Evolutionary conservation across 768 basidiomycete species (phyloP).

Genomic region (Strobilomyces dryophilus): DNA sequence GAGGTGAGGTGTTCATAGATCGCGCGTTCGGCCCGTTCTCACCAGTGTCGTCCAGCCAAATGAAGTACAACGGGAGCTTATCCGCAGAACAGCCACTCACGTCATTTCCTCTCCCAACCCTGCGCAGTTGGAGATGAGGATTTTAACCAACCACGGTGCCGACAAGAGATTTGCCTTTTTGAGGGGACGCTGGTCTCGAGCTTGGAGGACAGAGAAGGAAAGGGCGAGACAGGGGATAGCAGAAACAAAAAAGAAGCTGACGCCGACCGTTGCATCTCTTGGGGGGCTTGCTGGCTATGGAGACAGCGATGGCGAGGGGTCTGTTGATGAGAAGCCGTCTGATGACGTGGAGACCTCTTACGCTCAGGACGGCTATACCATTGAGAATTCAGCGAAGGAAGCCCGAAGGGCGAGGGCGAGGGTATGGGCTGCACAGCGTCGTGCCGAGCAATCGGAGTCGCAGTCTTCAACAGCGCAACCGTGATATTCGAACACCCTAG

Average conservation of each 20-base stretch:
- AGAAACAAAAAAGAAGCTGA: conserved; percentile 21
- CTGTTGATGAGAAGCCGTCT: conserved; percentile 18
- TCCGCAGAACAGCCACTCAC: conserved; percentile 71
- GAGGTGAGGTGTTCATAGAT: conserved; percentile 42
- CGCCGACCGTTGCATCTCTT: conserved; percentile 29
- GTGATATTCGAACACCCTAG: too few relatives aligned
- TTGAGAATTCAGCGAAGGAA: conserved; percentile 31
- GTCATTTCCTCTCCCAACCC: conserved; percentile 70
- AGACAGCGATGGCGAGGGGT: conserved; percentile 41
- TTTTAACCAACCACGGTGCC: conserved; percentile 78
- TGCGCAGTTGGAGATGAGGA: conserved; percentile 81
- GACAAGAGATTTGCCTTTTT: conserved; percentile 82
- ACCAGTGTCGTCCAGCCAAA: conserved; percentile 44
- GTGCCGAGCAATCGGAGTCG: conserved; percentile 20
- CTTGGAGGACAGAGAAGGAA: conserved; percentile 58
- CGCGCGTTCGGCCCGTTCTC: conserved; percentile 4
- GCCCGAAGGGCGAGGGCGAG: conserved; percentile 53
- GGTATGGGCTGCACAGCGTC: conserved; percentile 54
- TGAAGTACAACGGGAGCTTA: conserved; percentile 55
- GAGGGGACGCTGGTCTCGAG: conserved; percentile 64
- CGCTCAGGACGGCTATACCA: not conserved
- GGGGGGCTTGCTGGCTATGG: conserved; percentile 58
- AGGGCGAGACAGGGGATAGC: conserved; percentile 34
- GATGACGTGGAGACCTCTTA: not conserved
- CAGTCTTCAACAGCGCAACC: not conserved